Percentiles rank a stretch among this genome's conserved stretches.
These are phyloP conservation scores for Torulaspora microellipsoides DNA, from an alignment of 805 yeast species.

Conservation along the genomic window DNA sequence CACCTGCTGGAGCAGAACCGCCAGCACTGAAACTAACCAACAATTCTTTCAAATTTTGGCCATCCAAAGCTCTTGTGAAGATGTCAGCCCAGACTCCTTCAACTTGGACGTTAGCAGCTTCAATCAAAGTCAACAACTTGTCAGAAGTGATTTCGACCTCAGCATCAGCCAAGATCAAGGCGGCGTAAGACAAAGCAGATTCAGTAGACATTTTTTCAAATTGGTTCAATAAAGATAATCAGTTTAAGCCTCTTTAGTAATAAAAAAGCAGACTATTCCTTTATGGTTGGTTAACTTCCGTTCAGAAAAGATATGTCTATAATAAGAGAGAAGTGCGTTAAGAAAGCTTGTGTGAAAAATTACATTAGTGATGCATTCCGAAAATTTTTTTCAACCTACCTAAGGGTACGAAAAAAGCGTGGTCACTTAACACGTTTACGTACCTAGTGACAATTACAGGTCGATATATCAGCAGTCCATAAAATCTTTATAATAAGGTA, in stretches of 20 bases:
- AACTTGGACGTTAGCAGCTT: conserved; percentile 71
- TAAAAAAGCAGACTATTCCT: conserved; percentile 36
- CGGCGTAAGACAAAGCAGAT: conserved; percentile 95
- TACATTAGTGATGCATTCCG: neutral
- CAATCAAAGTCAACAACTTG: conserved; percentile 66
- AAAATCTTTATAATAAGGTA: too few species aligned
- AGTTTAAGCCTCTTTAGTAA: conserved; percentile 28
- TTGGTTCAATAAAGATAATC: conserved; percentile 32
- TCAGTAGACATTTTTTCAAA: conserved; percentile 64
- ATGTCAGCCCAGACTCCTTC: conserved; percentile 79
- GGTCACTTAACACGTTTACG: too few species aligned
- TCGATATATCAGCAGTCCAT: too few species aligned
- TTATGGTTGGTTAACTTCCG: conserved; percentile 15
- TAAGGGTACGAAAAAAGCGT: too few species aligned
- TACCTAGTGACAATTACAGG: too few species aligned
- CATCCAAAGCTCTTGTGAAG: conserved; percentile 77
- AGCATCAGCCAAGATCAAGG: conserved; percentile 96
- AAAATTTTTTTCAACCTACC: conserved; percentile 1
- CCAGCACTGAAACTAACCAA: conserved; percentile 55
- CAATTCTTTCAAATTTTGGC: conserved; percentile 68
- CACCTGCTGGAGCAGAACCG: conserved; percentile 39
- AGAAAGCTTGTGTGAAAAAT: neutral
- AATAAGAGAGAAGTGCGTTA: too few species aligned
- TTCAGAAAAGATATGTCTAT: neutral
- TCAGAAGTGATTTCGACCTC: conserved; percentile 88